Conservation (phyloP, 257 asterid genomes). For the Rubia yunnanensis region DNA sequence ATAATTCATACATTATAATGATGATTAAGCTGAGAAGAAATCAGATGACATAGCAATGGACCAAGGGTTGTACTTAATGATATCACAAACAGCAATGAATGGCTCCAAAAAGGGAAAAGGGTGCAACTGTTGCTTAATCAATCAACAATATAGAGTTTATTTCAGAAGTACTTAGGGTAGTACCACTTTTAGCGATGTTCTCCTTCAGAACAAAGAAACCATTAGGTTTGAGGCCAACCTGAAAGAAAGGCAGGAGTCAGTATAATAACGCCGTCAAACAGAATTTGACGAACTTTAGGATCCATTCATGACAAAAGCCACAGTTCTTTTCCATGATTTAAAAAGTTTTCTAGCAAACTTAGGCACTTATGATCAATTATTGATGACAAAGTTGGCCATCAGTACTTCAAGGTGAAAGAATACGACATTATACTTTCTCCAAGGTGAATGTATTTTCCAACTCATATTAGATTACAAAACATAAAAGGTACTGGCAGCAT, state of each 20-base stretch:
- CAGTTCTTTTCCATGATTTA: not conserved
- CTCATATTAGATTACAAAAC: not conserved
- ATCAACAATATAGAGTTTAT: not conserved
- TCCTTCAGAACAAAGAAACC: slow-evolving; percentile 86
- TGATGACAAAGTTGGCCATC: not conserved
- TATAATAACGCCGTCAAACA: not conserved
- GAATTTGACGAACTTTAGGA: not conserved
- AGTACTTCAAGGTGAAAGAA: not conserved
- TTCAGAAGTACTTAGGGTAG: not conserved
- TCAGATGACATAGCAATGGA: not conserved
- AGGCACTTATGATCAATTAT: not conserved
- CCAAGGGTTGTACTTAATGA: not conserved
- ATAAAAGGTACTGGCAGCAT: not conserved
- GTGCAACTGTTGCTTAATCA: not conserved
- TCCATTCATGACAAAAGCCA: not conserved
- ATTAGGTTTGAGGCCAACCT: slow-evolving; percentile 83
- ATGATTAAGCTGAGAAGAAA: too few species aligned
- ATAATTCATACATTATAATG: not conserved
- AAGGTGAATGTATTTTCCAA: not conserved
- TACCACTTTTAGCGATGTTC: slow-evolving; percentile 81
- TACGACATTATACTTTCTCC: not conserved
- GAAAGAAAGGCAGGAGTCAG: slow-evolving; percentile 16
- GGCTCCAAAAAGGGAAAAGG: not conserved
- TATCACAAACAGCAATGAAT: not conserved
- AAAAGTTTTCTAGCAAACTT: not conserved